Percentiles rank a stretch among this genome's conserved stretches.
Evolutionary conservation across 257 asterid genomes (phyloP).

Genomic region (Solanum paucissectum): DNA sequence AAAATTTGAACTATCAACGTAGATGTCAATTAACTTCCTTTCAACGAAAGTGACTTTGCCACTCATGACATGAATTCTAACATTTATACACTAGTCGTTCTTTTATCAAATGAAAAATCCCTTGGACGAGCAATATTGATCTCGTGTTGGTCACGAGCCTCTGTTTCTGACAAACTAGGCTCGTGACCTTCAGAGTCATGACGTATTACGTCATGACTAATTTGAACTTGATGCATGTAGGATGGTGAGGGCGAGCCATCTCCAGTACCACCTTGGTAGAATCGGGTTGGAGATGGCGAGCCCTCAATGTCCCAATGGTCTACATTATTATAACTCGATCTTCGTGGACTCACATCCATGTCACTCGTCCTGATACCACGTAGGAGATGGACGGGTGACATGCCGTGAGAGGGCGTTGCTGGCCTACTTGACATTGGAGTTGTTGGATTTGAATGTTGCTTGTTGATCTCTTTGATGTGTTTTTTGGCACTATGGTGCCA

Average conservation of each 20-base stretch:
- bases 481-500: constrained; percentile 93
- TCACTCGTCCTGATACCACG: constrained; percentile 32
- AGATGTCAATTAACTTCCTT: background rate
- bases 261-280: constrained; percentile 4
- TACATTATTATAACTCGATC: constrained; percentile 9
- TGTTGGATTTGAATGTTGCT: constrained; percentile 18
- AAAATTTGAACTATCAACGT: background rate
- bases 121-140: constrained; percentile 11
- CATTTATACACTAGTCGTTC: background rate
- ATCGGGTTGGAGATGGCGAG: constrained; percentile 30
- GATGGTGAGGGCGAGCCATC: constrained; percentile 11
- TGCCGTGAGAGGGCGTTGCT: constrained; percentile 43
- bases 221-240: constrained; percentile 24
- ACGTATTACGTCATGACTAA: constrained; percentile 5
- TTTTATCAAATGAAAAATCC: constrained; percentile 42
- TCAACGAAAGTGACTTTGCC: background rate
- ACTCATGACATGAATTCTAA: background rate
- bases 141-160: constrained; percentile 6
- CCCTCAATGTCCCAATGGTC: constrained; percentile 39
- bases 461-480: constrained; percentile 44
- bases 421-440: constrained; percentile 59
- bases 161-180: constrained; percentile 3
- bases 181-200: constrained; percentile 3
- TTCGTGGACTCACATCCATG: constrained; percentile 28
- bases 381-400: constrained; percentile 72